Conservation (phyloP, 495 filamentous ascomycete species). For the Cercophora scortea region DNA sequence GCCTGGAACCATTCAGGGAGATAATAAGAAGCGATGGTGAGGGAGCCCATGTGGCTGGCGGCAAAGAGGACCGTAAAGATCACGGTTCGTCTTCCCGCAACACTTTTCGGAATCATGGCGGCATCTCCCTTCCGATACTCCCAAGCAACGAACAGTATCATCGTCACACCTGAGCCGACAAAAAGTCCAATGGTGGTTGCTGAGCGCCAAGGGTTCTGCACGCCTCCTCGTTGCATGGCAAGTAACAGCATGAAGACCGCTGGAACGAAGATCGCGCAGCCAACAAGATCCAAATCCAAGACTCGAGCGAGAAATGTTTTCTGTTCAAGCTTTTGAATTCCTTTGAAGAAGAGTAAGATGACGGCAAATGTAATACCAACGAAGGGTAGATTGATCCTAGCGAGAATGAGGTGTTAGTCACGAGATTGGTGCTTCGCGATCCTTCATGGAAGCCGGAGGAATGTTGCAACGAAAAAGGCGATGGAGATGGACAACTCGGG, state of each 20-base stretch:
- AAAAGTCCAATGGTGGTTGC: slow-evolving; percentile 35
- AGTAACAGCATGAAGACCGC: slow-evolving; percentile 41
- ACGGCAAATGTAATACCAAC: slow-evolving; percentile 3
- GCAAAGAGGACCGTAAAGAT: slow-evolving; percentile 4
- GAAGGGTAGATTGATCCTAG: slow-evolving; percentile 6
- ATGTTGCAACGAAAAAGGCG: neutral
- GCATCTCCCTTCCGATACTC: slow-evolving; percentile 30
- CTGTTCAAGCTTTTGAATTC: neutral
- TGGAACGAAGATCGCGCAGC: slow-evolving; percentile 21
- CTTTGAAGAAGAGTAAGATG: neutral
- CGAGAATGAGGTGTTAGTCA: neutral
- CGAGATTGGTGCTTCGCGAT: neutral
- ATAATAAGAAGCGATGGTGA: slow-evolving; percentile 30
- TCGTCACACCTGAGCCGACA: slow-evolving; percentile 30
- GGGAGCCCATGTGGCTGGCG: slow-evolving; percentile 15
- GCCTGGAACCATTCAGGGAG: slow-evolving; percentile 58
- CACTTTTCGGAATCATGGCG: slow-evolving; percentile 39
- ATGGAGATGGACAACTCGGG: slow-evolving; percentile 1
- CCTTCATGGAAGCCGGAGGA: neutral
- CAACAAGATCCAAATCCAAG: slow-evolving; percentile 20
- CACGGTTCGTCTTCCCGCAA: slow-evolving; percentile 3
- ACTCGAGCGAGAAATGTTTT: slow-evolving; percentile 4
- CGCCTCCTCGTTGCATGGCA: slow-evolving; percentile 44
- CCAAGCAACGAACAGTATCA: slow-evolving; percentile 36
- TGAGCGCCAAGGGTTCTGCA: slow-evolving; percentile 35